Evolutionary conservation across 345 rosid genomes (phyloP).

Genomic region (Lagerstroemia speciosa): DNA sequence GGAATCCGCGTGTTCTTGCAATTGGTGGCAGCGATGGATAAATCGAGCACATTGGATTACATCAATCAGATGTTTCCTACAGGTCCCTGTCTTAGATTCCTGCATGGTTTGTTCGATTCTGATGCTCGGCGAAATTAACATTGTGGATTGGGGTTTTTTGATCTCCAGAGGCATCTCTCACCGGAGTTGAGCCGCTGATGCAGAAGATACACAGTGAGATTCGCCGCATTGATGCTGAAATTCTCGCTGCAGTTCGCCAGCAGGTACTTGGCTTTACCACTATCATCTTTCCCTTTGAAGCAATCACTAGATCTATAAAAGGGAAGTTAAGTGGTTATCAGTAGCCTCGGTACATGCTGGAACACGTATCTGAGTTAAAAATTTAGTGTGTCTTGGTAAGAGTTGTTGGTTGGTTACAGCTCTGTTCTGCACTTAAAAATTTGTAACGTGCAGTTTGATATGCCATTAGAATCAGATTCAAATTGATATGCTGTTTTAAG

Average conservation of each 20-base stretch:
- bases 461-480: not conserved
- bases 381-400: no score
- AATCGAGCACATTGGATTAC: conserved; percentile 87
- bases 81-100: conserved; percentile 27
- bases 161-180: conserved; percentile 75
- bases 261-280: conserved; percentile 36
- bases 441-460: no score
- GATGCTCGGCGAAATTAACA: not conserved
- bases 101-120: not conserved
- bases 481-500: not conserved
- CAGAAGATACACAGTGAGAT: conserved; percentile 93
- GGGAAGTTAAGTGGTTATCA: no score
- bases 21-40: conserved; percentile 49
- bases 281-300: no score
- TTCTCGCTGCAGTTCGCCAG: conserved; percentile 92
- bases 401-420: no score
- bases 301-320: no score
- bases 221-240: conserved; percentile 81
- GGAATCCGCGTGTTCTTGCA: not conserved
- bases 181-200: conserved; percentile 99
- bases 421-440: no score
- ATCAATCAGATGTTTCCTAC: conserved; percentile 99
- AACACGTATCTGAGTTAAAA: no score
- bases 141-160: not conserved
- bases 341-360: not conserved